Conservation (phyloP, 805 yeast genomes). For the Metschnikowia reukaufii region DNA sequence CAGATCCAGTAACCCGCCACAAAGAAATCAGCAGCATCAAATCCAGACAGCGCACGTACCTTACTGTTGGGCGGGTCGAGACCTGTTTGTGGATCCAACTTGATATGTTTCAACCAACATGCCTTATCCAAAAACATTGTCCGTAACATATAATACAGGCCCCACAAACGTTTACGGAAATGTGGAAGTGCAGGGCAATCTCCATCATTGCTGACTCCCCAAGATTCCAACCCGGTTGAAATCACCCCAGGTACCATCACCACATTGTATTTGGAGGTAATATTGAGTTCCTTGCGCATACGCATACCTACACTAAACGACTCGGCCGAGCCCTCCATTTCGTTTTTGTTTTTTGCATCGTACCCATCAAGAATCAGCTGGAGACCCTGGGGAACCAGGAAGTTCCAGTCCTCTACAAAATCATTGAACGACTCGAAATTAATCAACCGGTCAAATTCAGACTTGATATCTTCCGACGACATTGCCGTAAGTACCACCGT, state of each 20-base stretch:
- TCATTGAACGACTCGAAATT: constrained; percentile 57
- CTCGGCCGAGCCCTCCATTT: constrained; percentile 60
- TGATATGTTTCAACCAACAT: constrained; percentile 92
- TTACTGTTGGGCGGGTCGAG: constrained; percentile 83
- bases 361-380: constrained; percentile 59
- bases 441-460: constrained; percentile 51
- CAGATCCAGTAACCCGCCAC: constrained; percentile 99
- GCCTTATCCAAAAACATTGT: constrained; percentile 88
- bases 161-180: constrained; percentile 93
- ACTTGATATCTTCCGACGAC: constrained; percentile 37
- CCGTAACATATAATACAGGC: constrained; percentile 90
- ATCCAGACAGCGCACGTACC: constrained; percentile 90
- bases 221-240: constrained; percentile 90
- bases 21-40: constrained; percentile 95
- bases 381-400: constrained; percentile 64
- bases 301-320: constrained; percentile 84
- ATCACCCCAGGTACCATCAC: constrained; percentile 95
- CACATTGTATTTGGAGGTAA: constrained; percentile 69
- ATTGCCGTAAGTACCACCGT: constrained; percentile 58
- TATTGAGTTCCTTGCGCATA: constrained; percentile 51
- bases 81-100: constrained; percentile 88
- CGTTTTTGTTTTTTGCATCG: constrained; percentile 34
- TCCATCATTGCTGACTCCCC: constrained; percentile 70
- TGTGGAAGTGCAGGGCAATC: constrained; percentile 84
- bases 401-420: constrained; percentile 65